Base-by-base conservation (phyloP, 345 rosid species). In the Erucastrum elatum region DNA sequence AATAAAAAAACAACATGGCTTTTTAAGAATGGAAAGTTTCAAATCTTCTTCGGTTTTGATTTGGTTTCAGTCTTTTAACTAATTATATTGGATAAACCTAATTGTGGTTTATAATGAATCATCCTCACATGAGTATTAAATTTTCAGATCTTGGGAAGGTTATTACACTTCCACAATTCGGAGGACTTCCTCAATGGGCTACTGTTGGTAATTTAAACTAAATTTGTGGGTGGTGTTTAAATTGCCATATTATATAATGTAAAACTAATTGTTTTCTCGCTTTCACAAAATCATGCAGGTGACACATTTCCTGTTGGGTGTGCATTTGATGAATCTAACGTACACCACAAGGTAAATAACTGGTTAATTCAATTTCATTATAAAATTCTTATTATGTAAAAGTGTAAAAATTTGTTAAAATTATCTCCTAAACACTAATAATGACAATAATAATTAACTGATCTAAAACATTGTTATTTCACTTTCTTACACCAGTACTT, bases 281-380 rank as follows among this genome's bases (percentile, higher is more conserved):
- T 60, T 3, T 31, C 5, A 13, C 30, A 8, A 65, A 75, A 33
- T 13, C 29, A n/a, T 46, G 13, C 70, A 87, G 92, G 96, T 4
- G 96, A 91, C 71, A 88, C 97, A 39, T 88, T 87, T 53, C 93
- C 93, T 25, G 89, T 89, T 68, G 92, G 97, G 4, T 90, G 93
- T 75, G 91, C 90, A 30, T 90, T 90, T 51, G 91, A 87, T 37
- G 83, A 87, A 78, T 63, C 90, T 44, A 88, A 76, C 70, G 80
- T 91, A 62, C 94, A 91, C 77, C 83, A 88, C 90, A 87, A 85
- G 90, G 96, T 91, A 80, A 10, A 12, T 89, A 83, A 8, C 12
- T 31, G 59, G 31, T 8, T 30, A 2, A 44, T 16, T 16, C 26
- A 75, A n/a, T 11, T 15, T 65, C 27, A 16, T 17, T 17, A 46